Percentiles rank a stretch among this genome's conserved stretches.
Conservation (phyloP, 2,329 filamentous ascomycete species). For the Ophiostoma sp. region DNA sequence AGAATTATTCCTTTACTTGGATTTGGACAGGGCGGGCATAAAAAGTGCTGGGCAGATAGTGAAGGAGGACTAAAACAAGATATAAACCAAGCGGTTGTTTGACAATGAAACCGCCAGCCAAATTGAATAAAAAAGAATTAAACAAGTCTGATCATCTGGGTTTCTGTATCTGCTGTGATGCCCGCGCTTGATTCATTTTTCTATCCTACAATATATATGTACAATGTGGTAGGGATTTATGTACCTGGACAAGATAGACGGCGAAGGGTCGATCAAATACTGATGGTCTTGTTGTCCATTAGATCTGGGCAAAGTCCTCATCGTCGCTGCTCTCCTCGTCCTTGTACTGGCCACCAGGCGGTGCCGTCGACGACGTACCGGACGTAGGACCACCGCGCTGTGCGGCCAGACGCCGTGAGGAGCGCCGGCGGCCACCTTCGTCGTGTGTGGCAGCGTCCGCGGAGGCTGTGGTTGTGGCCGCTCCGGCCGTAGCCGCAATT, state of each 20-base stretch:
- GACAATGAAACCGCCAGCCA: background rate
- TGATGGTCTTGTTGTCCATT: background rate
- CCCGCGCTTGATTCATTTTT: background rate
- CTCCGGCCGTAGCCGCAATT: background rate
- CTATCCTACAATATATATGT: background rate
- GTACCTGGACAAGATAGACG: background rate
- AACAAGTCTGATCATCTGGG: background rate
- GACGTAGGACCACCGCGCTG: background rate
- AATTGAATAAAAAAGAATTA: background rate
- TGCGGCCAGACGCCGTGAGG: background rate
- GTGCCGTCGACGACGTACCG: background rate
- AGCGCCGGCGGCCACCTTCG: background rate
- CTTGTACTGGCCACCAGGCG: background rate
- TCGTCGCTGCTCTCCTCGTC: constrained; percentile 11
- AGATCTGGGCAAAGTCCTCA: constrained; percentile 15
- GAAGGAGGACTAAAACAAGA: background rate
- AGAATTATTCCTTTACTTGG: background rate
- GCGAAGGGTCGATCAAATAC: no score
- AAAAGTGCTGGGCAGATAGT: background rate
- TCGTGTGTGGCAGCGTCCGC: background rate
- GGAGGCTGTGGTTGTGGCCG: no score
- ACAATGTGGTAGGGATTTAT: background rate
- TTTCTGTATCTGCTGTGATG: background rate
- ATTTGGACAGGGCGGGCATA: background rate
- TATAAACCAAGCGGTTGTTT: background rate